Evolutionary conservation across 2,329 filamentous ascomycete genomes (phyloP).

Genomic region (Chaetomium strumarium): DNA sequence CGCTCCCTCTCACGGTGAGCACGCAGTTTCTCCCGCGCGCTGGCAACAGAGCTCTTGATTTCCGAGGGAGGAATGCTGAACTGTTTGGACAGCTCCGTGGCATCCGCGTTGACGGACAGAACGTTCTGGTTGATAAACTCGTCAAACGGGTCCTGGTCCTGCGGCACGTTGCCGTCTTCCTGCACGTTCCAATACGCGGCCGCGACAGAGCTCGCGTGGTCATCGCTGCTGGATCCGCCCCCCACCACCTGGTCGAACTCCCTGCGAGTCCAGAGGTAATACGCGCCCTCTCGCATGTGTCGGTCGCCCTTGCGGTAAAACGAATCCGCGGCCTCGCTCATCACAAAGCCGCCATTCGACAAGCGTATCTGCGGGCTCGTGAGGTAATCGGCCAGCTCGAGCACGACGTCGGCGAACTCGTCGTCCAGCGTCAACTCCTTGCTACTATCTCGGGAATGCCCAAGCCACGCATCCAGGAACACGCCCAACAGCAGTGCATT

Average conservation of each 20-base stretch:
- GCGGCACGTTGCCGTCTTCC: conserved; percentile 78
- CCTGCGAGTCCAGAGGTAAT: conserved; percentile 87
- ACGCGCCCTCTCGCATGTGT: conserved; percentile 85
- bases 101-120: conserved; percentile 62
- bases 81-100: conserved; percentile 64
- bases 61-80: conserved; percentile 67
- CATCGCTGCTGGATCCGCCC: conserved; percentile 35
- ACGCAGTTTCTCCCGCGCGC: conserved; percentile 62
- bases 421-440: conserved; percentile 39
- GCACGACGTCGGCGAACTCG: conserved; percentile 71
- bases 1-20: conserved; percentile 69
- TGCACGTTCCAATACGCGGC: conserved; percentile 80
- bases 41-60: conserved; percentile 59
- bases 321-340: conserved; percentile 88
- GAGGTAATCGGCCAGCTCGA: conserved; percentile 83
- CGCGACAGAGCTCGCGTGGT: conserved; percentile 63
- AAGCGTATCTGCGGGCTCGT: conserved; percentile 64
- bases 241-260: conserved; percentile 76
- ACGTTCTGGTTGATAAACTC: conserved; percentile 95
- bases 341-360: conserved; percentile 69
- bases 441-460: neutral
- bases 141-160: conserved; percentile 79
- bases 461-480: conserved; percentile 79
- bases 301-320: conserved; percentile 65
- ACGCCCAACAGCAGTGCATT: conserved; percentile 79